Base-by-base conservation (phyloP, 2,329 filamentous ascomycete genomes). In the Tolypocladium tropicale region DNA sequence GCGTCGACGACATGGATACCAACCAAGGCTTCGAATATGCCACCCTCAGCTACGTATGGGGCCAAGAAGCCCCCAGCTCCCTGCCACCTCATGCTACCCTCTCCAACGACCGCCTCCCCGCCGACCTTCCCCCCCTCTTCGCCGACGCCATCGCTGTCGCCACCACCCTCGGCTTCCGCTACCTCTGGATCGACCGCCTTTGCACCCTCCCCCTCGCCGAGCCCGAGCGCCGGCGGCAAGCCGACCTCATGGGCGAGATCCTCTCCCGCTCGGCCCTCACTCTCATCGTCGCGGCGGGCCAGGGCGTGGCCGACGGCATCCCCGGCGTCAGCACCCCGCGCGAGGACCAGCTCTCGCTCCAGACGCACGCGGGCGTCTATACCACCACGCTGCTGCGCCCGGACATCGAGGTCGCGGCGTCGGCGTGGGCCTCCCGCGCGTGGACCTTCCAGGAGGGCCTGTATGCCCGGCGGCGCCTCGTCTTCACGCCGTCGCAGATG, bases 371-470 rank as follows among this genome's bases (percentile, higher is more conserved):
- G 25, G 69, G 65, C 28, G 61, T 69, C 32, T 72, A 70, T 58
- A 71, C 68, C 3, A 72, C 71, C 6, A 69, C 70, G 1, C 65
- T 73, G 16, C 60, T 67, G 14, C 65, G 69, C 1, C 70, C 71
- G 3, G 69, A 73, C 53, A 58, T 65, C 25, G 70, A 73, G 49
- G 66, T 72, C 11, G 63, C 65, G 25, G 64, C 62, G 52, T 72
- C 70, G 14, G 63, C 61, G 39, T 73, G 71, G 71, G 66, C 68
- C 14, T 61, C 66, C 5, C 65, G 67, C 25, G 70, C 66, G 14
- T 71, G 69, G 67, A 72, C 70, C 16, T 70, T 67, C 39, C 70
- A 73, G 56, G 69, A 73, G 56, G 70, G 70, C 10, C 62, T 72
- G 6, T 60, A 73, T 33, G 65, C 71, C 3, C 65, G 66, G 7